phyloP scores from a whole-genome alignment of 345 rosid species.

The Eutrema heterophyllum region DNA sequence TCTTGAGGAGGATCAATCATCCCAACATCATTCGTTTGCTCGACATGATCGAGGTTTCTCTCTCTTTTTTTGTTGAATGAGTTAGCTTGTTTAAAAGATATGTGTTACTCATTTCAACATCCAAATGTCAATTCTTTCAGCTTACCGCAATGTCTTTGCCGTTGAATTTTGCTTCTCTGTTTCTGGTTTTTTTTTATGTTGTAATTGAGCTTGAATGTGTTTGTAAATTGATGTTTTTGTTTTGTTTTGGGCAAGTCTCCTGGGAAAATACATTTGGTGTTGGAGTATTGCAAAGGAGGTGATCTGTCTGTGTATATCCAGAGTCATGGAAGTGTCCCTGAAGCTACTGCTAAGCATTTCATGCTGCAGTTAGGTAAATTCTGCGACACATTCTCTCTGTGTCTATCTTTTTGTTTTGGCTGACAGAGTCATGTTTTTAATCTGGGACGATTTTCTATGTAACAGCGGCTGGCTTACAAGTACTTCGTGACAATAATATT shows the following conservation, averaged over 20 bases:
- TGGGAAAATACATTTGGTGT: conserved; percentile 77
- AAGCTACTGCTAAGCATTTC: conserved; percentile 79
- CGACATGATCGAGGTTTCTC: conserved; percentile 80
- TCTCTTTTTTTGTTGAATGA: not conserved
- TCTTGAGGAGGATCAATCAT: conserved; percentile 65
- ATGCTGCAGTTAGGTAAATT: conserved; percentile 84
- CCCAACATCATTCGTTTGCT: conserved; percentile 82
- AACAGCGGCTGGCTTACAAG: conserved; percentile 76
- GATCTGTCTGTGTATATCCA: conserved; percentile 84
- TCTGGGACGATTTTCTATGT: not conserved
- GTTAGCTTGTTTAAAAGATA: too few species aligned
- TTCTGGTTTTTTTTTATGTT: not conserved
- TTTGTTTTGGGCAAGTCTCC: conserved; percentile 39
- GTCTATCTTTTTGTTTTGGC: conserved; percentile 7
- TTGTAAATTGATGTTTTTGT: not conserved
- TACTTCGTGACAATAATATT: conserved; percentile 88
- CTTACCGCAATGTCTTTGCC: not conserved
- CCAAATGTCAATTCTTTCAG: not conserved
- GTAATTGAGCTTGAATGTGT: not conserved
- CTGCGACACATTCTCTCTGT: not conserved
- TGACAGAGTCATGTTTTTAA: not conserved
- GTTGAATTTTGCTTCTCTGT: not conserved
- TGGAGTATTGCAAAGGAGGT: conserved; percentile 93
- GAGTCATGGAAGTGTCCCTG: conserved; percentile 68
- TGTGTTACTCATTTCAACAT: not conserved